Conservation (phyloP, 805 yeast genomes). For the Ogataea methanolica region DNA sequence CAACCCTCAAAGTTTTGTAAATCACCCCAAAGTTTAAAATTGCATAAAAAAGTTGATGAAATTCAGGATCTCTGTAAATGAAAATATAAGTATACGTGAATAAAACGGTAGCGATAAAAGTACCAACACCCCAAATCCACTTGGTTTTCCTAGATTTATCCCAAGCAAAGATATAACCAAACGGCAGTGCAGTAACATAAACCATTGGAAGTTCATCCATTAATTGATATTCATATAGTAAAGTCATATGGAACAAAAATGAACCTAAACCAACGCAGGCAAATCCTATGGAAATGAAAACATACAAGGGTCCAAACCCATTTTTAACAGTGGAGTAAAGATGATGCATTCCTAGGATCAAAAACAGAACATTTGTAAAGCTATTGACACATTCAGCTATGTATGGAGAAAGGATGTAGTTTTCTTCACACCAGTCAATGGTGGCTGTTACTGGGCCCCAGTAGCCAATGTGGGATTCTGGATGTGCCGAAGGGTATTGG, state of each 20-base stretch:
- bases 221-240: slow-evolving; percentile 82
- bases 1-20: slow-evolving; percentile 40
- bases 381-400: slow-evolving; percentile 92
- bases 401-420: slow-evolving; percentile 80
- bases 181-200: slow-evolving; percentile 93
- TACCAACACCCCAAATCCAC: slow-evolving; percentile 23
- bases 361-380: slow-evolving; percentile 53
- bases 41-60: slow-evolving; percentile 87
- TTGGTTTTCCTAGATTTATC: slow-evolving; percentile 16
- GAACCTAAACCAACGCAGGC: slow-evolving; percentile 88
- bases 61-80: slow-evolving; percentile 70
- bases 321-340: slow-evolving; percentile 55
- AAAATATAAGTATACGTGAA: slow-evolving; percentile 69
- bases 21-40: slow-evolving; percentile 71
- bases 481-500: slow-evolving; percentile 13
- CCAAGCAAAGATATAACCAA: slow-evolving; percentile 37
- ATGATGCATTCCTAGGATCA: slow-evolving; percentile 28
- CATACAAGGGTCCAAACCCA: slow-evolving; percentile 63
- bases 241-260: slow-evolving; percentile 96
- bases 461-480: slow-evolving; percentile 18
- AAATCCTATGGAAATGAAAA: slow-evolving; percentile 73
- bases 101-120: slow-evolving; percentile 30
- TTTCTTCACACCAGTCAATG: slow-evolving; percentile 99
- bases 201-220: slow-evolving; percentile 98
- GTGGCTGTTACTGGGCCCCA: slow-evolving; percentile 90